Evolutionary conservation across 2,329 filamentous ascomycete species (phyloP).

Genomic region (Talaromyces atroroseus): DNA sequence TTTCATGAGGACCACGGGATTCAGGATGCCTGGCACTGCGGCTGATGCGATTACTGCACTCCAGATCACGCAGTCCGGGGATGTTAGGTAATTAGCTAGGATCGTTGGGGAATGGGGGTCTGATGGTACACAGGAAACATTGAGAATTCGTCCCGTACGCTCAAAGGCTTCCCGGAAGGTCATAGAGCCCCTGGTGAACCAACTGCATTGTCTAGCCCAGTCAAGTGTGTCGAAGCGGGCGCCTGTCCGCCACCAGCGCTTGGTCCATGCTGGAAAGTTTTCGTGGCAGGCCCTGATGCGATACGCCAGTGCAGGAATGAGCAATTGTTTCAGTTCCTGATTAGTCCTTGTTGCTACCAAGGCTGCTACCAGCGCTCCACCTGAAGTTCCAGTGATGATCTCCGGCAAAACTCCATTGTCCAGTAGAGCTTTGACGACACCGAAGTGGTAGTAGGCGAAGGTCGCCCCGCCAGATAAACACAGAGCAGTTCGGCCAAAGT

Average conservation of each 20-base stretch:
- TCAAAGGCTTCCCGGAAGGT: constrained; percentile 95
- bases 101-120: constrained; percentile 92
- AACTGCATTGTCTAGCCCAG: constrained; percentile 78
- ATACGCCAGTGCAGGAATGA: constrained; percentile 80
- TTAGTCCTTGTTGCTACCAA: constrained; percentile 85
- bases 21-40: constrained; percentile 91
- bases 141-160: constrained; percentile 86
- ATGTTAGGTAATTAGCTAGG: constrained; percentile 89
- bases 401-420: constrained; percentile 82
- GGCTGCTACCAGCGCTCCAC: constrained; percentile 82
- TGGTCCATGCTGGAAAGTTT: constrained; percentile 66
- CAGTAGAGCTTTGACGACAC: constrained; percentile 80
- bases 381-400: constrained; percentile 94
- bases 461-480: constrained; percentile 90
- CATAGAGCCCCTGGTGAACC: constrained; percentile 87
- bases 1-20: constrained; percentile 89
- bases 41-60: constrained; percentile 91
- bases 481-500: constrained; percentile 86
- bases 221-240: constrained; percentile 90
- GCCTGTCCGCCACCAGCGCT: constrained; percentile 85
- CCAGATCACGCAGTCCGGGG: constrained; percentile 97
- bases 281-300: constrained; percentile 84
- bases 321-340: constrained; percentile 76
- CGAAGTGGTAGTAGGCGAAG: constrained; percentile 96
- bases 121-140: constrained; percentile 91